Evolutionary conservation across 2,329 filamentous ascomycete genomes (phyloP), one percentile per base, ranked within the genome.

Genomic region (Botrytis aclada): DNA sequence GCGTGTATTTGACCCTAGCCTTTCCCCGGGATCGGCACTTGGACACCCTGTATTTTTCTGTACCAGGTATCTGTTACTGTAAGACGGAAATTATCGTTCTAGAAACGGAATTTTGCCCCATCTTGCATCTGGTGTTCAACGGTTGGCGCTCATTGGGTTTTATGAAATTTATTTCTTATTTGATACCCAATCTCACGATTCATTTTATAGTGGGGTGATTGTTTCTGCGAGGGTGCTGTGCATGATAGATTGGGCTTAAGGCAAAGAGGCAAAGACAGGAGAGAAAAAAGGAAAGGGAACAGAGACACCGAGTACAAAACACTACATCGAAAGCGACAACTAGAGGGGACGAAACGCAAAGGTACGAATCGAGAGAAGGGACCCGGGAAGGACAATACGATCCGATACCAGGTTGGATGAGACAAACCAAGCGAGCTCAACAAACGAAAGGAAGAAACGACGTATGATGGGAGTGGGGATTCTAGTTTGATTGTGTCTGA

Each of bases 51-150:
- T 39, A 62, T 39, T 39, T n/a, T 62, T 39, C 25, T 39, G 34
- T 56, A 56, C 51, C n/a, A 37, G 22, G 60, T 25, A 39, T 62
- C 60, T 22, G n/a, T 39, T 62, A 7, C 60, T 39, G 34, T 62
- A 18, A 41, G 37, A 64, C 39, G n/a, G n/a, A 64, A 64, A 64
- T 61, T 61, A 43, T 43, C 39, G 18, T 43, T 41, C 25, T 29
- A 56, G n/a, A 67, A 37, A 56, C 65, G 65, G 47, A 34, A 67
- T 22, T 67, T 41, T 56, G 34, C 65, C 22, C 43, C 65, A 67
- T 67, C 65, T 67, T 56, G 65, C 47, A 67, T 56, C 54, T 41
- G 65, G 65, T 67, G 65, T 67, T 56, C 34, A 43, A 67, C 32
- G 32, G 45, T 47, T 47, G 64, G 34, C 64, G 34, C 37, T 63